A percentile compares a stretch with the other conserved stretches of the same genome.
Evolutionary conservation across 768 basidiomycete species (phyloP).

Genomic region (Suillus decipiens): DNA sequence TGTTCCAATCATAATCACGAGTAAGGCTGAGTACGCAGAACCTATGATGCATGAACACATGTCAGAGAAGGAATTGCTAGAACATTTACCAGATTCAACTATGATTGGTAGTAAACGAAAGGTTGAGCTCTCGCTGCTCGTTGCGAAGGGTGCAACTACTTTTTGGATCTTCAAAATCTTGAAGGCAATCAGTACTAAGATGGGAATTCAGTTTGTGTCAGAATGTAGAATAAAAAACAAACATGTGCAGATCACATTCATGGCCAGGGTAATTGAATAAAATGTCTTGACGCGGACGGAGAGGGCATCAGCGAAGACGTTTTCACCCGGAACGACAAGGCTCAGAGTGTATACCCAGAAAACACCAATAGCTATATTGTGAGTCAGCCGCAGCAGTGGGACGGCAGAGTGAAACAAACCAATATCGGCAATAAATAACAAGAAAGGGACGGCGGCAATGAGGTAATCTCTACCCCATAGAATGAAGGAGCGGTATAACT

Average conservation of each 20-base stretch:
- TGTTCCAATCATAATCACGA: slow-evolving; percentile 22
- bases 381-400: background rate
- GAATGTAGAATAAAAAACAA: slow-evolving; percentile 7
- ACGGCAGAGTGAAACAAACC: slow-evolving; percentile 16
- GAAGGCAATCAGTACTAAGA: slow-evolving; percentile 25
- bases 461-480: slow-evolving; percentile 25
- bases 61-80: background rate
- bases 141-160: slow-evolving; percentile 10
- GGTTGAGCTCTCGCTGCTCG: slow-evolving; percentile 7
- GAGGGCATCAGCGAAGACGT: slow-evolving; percentile 22
- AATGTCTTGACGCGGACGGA: slow-evolving; percentile 25
- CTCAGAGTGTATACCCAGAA: slow-evolving; percentile 22
- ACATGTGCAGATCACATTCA: slow-evolving; percentile 31
- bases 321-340: slow-evolving; percentile 19
- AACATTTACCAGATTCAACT: slow-evolving; percentile 23
- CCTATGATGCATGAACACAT: slow-evolving; percentile 9
- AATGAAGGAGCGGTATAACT: slow-evolving; percentile 28
- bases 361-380: slow-evolving; percentile 19
- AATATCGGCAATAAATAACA: slow-evolving; percentile 30
- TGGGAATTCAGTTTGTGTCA: background rate
- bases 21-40: slow-evolving; percentile 19
- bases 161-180: slow-evolving; percentile 27
- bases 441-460: slow-evolving; percentile 21
- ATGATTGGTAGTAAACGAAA: slow-evolving; percentile 19
- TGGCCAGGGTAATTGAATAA: slow-evolving; percentile 24